Evolutionary conservation across 345 rosid genomes (phyloP).

Genomic region (Ailanthus altissimus): DNA sequence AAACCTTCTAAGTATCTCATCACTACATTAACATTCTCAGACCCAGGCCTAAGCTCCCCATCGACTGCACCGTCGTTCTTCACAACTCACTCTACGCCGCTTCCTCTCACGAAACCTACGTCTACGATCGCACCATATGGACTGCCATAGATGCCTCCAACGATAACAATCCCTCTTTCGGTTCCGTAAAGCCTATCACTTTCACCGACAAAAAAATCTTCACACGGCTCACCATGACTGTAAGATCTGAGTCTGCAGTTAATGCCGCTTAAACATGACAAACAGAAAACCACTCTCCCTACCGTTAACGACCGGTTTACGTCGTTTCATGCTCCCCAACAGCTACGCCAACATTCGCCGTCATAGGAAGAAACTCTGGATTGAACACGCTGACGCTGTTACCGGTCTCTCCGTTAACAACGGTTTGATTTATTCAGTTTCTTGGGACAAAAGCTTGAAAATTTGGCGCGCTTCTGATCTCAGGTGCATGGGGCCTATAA

Average conservation of each 20-base stretch:
- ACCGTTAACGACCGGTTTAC: constrained; percentile 72
- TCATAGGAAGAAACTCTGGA: constrained; percentile 71
- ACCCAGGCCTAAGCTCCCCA: constrained; percentile 46
- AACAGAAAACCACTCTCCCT: constrained; percentile 58
- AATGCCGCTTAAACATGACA: constrained; percentile 43
- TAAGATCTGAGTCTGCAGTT: constrained; percentile 78
- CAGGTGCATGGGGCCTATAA: constrained; percentile 70
- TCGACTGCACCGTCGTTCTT: constrained; percentile 63
- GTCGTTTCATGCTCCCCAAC: constrained; percentile 69
- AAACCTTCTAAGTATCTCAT: constrained; percentile 44
- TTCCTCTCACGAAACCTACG: constrained; percentile 60
- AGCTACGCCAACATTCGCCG: constrained; percentile 83
- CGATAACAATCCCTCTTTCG: constrained; percentile 51
- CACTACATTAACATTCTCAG: constrained; percentile 37
- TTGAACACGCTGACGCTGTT: constrained; percentile 91
- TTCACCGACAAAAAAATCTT: constrained; percentile 61
- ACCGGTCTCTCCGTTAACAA: constrained; percentile 60
- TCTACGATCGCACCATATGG: constrained; percentile 55
- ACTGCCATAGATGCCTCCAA: constrained; percentile 49
- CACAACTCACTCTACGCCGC: constrained; percentile 59
- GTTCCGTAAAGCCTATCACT: constrained; percentile 63
- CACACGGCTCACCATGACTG: constrained; percentile 87
- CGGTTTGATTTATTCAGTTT: constrained; percentile 73
- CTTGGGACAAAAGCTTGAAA: constrained; percentile 86
- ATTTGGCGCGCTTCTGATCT: constrained; percentile 71